These are phyloP conservation scores for Aspergillus arachidicola DNA, from an alignment of 2,329 filamentous ascomycete genomes.

Conservation along the genomic window DNA sequence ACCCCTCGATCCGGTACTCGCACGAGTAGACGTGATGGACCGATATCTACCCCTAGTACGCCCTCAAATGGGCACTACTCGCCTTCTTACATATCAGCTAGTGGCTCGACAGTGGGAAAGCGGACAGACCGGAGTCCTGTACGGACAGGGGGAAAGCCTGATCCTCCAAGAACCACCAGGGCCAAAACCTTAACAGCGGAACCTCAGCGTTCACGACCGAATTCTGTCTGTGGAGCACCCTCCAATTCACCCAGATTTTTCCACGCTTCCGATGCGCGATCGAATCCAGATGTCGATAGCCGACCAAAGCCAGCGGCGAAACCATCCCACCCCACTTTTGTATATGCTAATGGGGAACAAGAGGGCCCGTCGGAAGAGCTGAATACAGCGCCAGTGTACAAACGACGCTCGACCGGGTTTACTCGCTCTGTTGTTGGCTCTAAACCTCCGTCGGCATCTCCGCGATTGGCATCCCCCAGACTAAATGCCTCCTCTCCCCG, in stretches of 20 bases:
- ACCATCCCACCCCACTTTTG: slow-evolving; percentile 34
- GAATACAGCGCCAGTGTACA: slow-evolving; percentile 19
- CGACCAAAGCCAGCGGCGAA: slow-evolving; percentile 30
- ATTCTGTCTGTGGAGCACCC: slow-evolving; percentile 38
- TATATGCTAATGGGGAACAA: slow-evolving; percentile 42
- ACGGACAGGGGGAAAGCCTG: slow-evolving; percentile 31
- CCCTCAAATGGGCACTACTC: slow-evolving; percentile 27
- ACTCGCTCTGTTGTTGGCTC: slow-evolving; percentile 26
- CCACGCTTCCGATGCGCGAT: slow-evolving; percentile 78
- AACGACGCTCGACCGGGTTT: slow-evolving; percentile 36
- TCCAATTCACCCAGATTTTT: slow-evolving; percentile 73
- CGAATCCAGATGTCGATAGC: slow-evolving; percentile 40
- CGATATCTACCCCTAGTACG: slow-evolving; percentile 64
- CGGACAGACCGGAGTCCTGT: slow-evolving; percentile 40
- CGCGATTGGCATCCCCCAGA: slow-evolving; percentile 34
- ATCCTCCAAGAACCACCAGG: slow-evolving; percentile 35
- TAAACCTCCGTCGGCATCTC: slow-evolving; percentile 31
- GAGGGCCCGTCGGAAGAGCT: slow-evolving; percentile 32
- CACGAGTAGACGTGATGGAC: slow-evolving; percentile 71
- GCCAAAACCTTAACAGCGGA: slow-evolving; percentile 43
- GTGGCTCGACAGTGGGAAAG: slow-evolving; percentile 21
- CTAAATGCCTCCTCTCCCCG: slow-evolving; percentile 28
- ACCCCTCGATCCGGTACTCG: slow-evolving; percentile 78
- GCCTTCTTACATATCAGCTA: slow-evolving; percentile 32
- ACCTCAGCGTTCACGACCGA: slow-evolving; percentile 35